Evolutionary conservation across 2,329 filamentous ascomycete species (phyloP).

Genomic region (Raffaelea ambrosiae): DNA sequence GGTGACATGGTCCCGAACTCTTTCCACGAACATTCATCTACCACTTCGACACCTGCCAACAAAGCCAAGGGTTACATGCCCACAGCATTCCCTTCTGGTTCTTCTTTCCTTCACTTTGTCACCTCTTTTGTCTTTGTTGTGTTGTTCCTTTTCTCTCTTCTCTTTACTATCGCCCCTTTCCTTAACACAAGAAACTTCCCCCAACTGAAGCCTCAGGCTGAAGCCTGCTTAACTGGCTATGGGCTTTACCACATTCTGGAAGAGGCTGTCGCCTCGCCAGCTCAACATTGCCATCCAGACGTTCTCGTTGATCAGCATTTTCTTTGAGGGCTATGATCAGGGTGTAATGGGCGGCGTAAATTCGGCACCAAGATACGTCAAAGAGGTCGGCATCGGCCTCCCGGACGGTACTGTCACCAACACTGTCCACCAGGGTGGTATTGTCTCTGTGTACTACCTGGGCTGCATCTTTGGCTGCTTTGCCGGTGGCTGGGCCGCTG

Average conservation of each 20-base stretch:
- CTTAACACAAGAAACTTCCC: not conserved
- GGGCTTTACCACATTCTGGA: constrained; percentile 27
- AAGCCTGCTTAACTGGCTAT: no score
- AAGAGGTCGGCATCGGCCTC: constrained; percentile 35
- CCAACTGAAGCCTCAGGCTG: no score
- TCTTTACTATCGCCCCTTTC: constrained; percentile 13
- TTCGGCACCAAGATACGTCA: constrained; percentile 28
- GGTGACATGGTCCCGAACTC: no score
- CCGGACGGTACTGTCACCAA: constrained; percentile 36
- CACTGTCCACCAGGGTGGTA: constrained; percentile 39
- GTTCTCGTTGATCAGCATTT: constrained; percentile 21
- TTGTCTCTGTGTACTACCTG: constrained; percentile 45
- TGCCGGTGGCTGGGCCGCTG: constrained; percentile 31
- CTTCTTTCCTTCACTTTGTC: no score
- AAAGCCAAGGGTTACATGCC: no score
- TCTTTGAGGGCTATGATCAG: constrained; percentile 43
- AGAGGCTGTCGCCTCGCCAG: constrained; percentile 29
- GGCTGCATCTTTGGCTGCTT: constrained; percentile 21
- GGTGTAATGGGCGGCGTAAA: constrained; percentile 46
- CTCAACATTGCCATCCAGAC: constrained; percentile 28
- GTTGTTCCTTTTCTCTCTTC: no score
- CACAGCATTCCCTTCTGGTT: no score
- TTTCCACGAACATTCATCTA: no score
- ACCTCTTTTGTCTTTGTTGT: no score
- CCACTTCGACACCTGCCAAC: not conserved